Evolutionary conservation across 2,329 filamentous ascomycete species (phyloP).

Genomic region (Cladosporium sphaerospermum): DNA sequence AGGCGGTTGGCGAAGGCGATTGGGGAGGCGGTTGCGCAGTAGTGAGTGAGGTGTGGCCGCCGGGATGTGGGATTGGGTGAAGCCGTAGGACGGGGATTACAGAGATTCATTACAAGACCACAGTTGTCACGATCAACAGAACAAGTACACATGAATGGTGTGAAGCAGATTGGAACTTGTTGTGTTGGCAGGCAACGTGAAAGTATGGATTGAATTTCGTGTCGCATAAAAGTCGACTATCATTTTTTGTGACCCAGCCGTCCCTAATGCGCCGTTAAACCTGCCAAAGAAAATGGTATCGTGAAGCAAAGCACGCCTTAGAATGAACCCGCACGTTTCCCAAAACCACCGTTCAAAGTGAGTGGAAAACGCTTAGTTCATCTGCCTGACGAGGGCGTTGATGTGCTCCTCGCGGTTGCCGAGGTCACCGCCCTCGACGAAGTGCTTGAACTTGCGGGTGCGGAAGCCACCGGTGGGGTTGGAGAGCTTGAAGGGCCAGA

Average conservation of each 20-base stretch:
- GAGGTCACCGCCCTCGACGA: constrained; percentile 95
- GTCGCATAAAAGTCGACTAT: constrained; percentile 10
- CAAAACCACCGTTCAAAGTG: background rate
- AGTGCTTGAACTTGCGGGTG: constrained; percentile 97
- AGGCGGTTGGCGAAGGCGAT: constrained; percentile 38
- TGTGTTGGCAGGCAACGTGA: constrained; percentile 11
- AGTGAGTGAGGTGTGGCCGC: background rate
- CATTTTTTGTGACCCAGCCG: constrained; percentile 8
- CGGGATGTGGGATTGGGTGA: background rate
- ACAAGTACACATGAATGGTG: background rate
- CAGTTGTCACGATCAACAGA: background rate
- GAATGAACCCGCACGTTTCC: constrained; percentile 1
- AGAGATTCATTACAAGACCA: background rate
- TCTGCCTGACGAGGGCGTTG: constrained; percentile 92
- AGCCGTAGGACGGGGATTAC: background rate
- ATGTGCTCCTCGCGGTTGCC: constrained; percentile 99
- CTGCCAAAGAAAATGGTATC: constrained; percentile 11
- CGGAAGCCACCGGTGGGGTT: constrained; percentile 98
- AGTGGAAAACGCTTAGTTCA: constrained; percentile 65
- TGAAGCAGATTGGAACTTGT: background rate
- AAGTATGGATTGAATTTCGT: constrained; percentile 9
- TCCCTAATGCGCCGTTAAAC: constrained; percentile 8
- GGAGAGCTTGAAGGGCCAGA: constrained; percentile 99
- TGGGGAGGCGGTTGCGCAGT: constrained; percentile 33
- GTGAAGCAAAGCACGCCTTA: constrained; percentile 9